phyloP scores from a whole-genome alignment of 148 eudicot genomes.

The Pouteria glomerata region DNA sequence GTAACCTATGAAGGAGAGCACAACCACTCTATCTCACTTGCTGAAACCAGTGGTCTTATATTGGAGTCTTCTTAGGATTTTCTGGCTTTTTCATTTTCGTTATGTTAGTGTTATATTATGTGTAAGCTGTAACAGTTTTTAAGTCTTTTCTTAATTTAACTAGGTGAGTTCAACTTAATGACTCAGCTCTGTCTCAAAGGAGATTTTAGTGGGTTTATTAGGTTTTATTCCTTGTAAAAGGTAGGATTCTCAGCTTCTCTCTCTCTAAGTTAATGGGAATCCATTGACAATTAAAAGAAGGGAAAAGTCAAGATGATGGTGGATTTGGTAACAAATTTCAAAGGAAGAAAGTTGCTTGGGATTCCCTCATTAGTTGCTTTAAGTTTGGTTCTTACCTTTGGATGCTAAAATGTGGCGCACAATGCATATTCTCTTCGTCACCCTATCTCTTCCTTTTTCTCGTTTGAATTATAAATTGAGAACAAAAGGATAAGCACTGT shows the following conservation, averaged over 20 bases:
- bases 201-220: not conserved
- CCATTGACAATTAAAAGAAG: not conserved
- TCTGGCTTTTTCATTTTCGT: no score
- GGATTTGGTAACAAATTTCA: constrained; percentile 27
- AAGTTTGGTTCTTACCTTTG: constrained; percentile 1
- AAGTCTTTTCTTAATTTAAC: no score
- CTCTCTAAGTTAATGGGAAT: not conserved
- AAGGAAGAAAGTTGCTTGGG: not conserved
- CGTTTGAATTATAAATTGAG: no score
- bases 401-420: constrained; percentile 4
- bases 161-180: not conserved
- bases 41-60: constrained; percentile 51
- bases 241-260: not conserved
- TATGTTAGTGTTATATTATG: no score
- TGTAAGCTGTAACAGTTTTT: no score
- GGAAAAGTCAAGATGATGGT: constrained; percentile 1
- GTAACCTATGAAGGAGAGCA: no score
- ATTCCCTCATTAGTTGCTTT: not conserved
- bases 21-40: constrained; percentile 42
- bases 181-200: constrained; percentile 11
- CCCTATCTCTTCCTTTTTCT: no score
- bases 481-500: no score
- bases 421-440: no score
- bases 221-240: constrained; percentile 11
- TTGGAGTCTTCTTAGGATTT: constrained; percentile 65